Conservation (phyloP, 108 stramenopile genomes). For the Seminavis robusta region DNA sequence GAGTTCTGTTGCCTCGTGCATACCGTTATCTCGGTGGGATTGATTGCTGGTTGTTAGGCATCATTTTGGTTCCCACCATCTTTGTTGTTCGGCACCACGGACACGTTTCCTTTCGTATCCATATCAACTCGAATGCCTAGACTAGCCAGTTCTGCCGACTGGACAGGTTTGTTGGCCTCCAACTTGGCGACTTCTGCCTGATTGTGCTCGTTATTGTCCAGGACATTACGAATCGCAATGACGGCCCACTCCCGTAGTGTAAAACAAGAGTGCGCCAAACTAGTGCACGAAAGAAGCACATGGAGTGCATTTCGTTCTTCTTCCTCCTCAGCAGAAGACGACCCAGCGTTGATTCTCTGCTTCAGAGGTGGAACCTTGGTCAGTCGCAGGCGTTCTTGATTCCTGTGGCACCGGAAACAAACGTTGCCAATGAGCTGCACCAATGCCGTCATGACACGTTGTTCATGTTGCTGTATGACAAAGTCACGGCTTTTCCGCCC, state of each 20-base stretch:
- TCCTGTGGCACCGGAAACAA: slow-evolving; percentile 56
- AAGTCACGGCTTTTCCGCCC: slow-evolving; percentile 45
- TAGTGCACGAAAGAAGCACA: slow-evolving; percentile 71
- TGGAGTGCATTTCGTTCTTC: slow-evolving; percentile 59
- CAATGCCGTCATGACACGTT: slow-evolving; percentile 40
- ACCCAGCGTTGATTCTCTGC: background rate
- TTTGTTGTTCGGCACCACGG: too few species aligned
- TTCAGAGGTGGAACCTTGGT: slow-evolving; percentile 34
- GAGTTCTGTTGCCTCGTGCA: too few species aligned
- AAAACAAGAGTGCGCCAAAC: slow-evolving; percentile 72
- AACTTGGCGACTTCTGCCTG: slow-evolving; percentile 53
- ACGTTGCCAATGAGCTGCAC: slow-evolving; percentile 76
- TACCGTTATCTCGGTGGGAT: too few species aligned
- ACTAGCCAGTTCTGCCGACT: slow-evolving; percentile 54
- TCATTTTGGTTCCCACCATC: too few species aligned
- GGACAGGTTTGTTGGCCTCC: slow-evolving; percentile 66
- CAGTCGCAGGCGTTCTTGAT: slow-evolving; percentile 66
- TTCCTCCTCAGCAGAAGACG: background rate
- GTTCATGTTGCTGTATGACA: slow-evolving; percentile 44
- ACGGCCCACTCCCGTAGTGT: slow-evolving; percentile 84
- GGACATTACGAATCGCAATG: slow-evolving; percentile 76
- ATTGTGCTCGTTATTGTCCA: slow-evolving; percentile 68
- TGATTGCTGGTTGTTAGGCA: too few species aligned
- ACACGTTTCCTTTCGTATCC: slow-evolving; percentile 71
- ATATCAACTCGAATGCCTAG: slow-evolving; percentile 65